These are phyloP conservation scores for Thermomucor indicae-seudaticae DNA, from an alignment of 371 early-diverging fungal species.

Conservation along the genomic window DNA sequence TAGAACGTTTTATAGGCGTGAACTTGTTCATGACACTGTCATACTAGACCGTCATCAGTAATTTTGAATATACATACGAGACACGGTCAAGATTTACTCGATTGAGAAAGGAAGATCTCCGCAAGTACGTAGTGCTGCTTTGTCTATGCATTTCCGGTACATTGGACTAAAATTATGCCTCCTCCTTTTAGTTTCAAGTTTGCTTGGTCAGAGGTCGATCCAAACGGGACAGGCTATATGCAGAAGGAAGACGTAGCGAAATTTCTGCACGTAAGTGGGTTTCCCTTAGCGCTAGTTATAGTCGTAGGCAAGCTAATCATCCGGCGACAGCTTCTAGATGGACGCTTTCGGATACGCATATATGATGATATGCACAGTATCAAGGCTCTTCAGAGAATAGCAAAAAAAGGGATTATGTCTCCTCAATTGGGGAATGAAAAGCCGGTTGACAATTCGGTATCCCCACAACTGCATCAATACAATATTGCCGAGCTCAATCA, in stretches of 20 bases:
- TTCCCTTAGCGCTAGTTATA: no score
- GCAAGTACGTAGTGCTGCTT: constrained; percentile 28
- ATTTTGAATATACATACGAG: constrained; percentile 59
- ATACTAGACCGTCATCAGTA: constrained; percentile 48
- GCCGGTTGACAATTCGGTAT: not conserved
- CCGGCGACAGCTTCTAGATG: constrained; percentile 31
- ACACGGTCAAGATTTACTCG: constrained; percentile 51
- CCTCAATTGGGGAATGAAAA: not conserved
- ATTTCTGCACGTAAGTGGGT: constrained; percentile 30
- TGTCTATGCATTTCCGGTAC: not conserved
- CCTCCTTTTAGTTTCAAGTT: constrained; percentile 37
- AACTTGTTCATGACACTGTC: not conserved
- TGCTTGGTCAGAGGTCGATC: constrained; percentile 57
- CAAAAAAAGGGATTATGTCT: constrained; percentile 2
- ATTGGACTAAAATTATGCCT: not conserved
- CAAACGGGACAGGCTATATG: constrained; percentile 49
- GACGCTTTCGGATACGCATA: constrained; percentile 41
- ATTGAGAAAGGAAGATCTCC: constrained; percentile 49
- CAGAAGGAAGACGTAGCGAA: constrained; percentile 44
- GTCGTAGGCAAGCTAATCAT: no score
- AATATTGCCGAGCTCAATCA: constrained; percentile 22
- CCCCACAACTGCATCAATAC: not conserved
- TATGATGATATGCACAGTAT: constrained; percentile 39
- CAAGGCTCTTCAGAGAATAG: constrained; percentile 19
- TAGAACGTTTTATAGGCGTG: not conserved